Conservation (phyloP, 2,329 filamentous ascomycete species). For the Penicillium sp. region DNA sequence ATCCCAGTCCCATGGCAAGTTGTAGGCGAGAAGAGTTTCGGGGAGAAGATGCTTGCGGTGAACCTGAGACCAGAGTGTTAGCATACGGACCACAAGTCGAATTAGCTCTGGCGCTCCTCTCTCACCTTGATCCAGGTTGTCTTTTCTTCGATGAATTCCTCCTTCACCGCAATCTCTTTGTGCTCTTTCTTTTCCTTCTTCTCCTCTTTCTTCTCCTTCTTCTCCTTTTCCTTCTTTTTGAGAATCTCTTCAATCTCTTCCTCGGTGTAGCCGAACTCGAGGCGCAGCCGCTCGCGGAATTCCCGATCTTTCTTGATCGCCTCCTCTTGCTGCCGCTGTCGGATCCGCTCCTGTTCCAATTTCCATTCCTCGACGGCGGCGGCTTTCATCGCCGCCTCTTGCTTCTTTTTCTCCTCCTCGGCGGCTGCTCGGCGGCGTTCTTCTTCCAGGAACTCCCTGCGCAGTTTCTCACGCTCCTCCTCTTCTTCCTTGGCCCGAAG, state of each 20-base stretch:
- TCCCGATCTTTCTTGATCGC: slow-evolving; percentile 28
- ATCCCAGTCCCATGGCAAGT: slow-evolving; percentile 43
- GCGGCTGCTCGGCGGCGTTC: slow-evolving; percentile 37
- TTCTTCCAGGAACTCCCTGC: slow-evolving; percentile 35
- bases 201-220: slow-evolving; percentile 24
- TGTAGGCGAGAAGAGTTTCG: slow-evolving; percentile 43
- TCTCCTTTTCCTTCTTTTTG: slow-evolving; percentile 35
- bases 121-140: slow-evolving; percentile 43
- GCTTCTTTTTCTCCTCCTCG: slow-evolving; percentile 26
- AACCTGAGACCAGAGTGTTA: slow-evolving; percentile 28
- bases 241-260: slow-evolving; percentile 40
- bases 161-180: slow-evolving; percentile 18
- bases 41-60: slow-evolving; percentile 43
- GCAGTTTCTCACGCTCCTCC: slow-evolving; percentile 41
- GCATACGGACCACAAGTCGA: background rate
- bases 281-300: slow-evolving; percentile 32
- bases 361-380: slow-evolving; percentile 40
- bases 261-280: slow-evolving; percentile 37
- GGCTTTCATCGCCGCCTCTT: slow-evolving; percentile 32
- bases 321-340: slow-evolving; percentile 28
- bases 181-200: slow-evolving; percentile 27
- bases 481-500: slow-evolving; percentile 36
- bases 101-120: background rate
- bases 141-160: slow-evolving; percentile 24
- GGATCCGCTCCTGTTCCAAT: slow-evolving; percentile 25